Base-by-base conservation (phyloP, 768 basidiomycete species). In the Psilocybe cyanescens region DNA sequence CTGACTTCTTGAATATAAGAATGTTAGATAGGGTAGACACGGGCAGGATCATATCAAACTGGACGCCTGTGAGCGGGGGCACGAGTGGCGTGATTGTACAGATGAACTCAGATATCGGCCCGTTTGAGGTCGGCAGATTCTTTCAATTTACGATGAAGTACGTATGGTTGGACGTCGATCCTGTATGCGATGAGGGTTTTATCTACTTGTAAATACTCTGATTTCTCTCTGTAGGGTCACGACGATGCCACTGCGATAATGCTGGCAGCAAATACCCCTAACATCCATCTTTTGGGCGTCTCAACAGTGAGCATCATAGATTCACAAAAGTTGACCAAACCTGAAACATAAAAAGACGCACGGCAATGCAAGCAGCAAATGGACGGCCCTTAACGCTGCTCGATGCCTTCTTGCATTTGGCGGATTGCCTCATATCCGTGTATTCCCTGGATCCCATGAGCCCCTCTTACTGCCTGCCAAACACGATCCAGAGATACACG, bases 211-310 rank as follows among this genome's bases (percentile, higher is more conserved):
- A 9, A 8, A 33, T 29, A 16, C 29, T 53, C 44, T 44, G 29
- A 30, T 19, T 33, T 11, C 2, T 16, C 17, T 35, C 16, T 59
- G 44, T 58, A 93, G 91, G 94, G 94, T 12, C 94, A 96, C 68
- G 94, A 97, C 68, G 94, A 96, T 76, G 95, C 91, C 4, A 87
- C 86, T 9, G 93, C 92, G 3, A 87, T 96, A 54, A 77, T 96
- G 70, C 76, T 95, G 8, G 92, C 92, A 3, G 70, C 90, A 4
- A 85, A 92, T 65, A 81, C 81, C 11, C 80, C 83, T 1, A 81
- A 87, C 61, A 82, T 95, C 58, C 73, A 82, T 39, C 83, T 97
- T 17, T 74, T 94, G 5, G 95, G 94, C 1, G 76, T 96, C n/a
- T 95, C 94, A 0, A 92, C 92, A 28, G 94, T 92, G 73, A 67